These are phyloP conservation scores for Colletotrichum salicis DNA, from an alignment of 2,329 filamentous ascomycete genomes.

Conservation along the genomic window DNA sequence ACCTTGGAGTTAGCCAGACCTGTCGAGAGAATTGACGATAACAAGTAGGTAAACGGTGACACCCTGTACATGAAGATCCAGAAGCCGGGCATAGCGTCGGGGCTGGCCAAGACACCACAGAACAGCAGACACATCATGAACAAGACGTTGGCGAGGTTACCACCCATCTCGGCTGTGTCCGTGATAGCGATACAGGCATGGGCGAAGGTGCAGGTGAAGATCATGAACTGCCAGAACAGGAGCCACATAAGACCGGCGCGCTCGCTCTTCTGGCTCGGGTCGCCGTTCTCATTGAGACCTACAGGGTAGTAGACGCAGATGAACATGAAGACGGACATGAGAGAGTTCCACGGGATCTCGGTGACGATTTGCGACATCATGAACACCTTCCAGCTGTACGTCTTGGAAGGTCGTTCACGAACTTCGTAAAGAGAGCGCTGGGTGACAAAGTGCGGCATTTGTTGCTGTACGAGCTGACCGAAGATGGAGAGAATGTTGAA, in stretches of 20 bases:
- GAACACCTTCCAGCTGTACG: slow-evolving; percentile 75
- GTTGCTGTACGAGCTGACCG: slow-evolving; percentile 66
- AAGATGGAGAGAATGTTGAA: slow-evolving; percentile 76
- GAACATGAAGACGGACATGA: slow-evolving; percentile 71
- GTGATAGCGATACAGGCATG: slow-evolving; percentile 74
- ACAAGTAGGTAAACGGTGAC: slow-evolving; percentile 76
- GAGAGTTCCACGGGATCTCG: slow-evolving; percentile 74
- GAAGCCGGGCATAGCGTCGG: slow-evolving; percentile 68
- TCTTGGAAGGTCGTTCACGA: slow-evolving; percentile 71
- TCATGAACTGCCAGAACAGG: slow-evolving; percentile 70
- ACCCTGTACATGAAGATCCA: slow-evolving; percentile 79
- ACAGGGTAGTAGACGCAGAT: slow-evolving; percentile 76
- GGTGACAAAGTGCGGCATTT: slow-evolving; percentile 74
- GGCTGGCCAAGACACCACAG: slow-evolving; percentile 70
- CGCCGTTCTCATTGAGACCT: slow-evolving; percentile 68
- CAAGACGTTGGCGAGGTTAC: slow-evolving; percentile 70
- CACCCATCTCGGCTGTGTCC: slow-evolving; percentile 70
- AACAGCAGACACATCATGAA: slow-evolving; percentile 66
- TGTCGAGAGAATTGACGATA: slow-evolving; percentile 65
- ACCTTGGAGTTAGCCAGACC: slow-evolving; percentile 40
- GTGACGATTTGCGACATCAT: slow-evolving; percentile 73
- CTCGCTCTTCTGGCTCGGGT: slow-evolving; percentile 56
- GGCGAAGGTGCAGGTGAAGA: slow-evolving; percentile 75
- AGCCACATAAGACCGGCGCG: slow-evolving; percentile 73
- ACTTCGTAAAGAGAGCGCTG: slow-evolving; percentile 75